Evolutionary conservation across 192 early-diverging fungal species (phyloP).

Genomic region (Backusella liffmaniae): DNA sequence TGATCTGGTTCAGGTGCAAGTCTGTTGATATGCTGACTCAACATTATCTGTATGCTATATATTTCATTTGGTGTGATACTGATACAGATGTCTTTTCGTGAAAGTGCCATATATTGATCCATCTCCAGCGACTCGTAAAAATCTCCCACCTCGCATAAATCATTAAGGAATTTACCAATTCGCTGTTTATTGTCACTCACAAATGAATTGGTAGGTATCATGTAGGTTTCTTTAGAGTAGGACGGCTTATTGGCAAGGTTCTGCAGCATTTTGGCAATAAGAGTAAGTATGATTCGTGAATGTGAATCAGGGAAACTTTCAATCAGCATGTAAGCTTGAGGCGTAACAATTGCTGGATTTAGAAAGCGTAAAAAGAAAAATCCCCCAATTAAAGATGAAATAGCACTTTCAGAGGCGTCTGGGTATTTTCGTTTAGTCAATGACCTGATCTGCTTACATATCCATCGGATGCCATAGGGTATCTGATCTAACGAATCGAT

Average conservation of each 20-base stretch:
- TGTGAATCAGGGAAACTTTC: slow-evolving; percentile 73
- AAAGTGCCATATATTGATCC: slow-evolving; percentile 95
- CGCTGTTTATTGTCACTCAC: slow-evolving; percentile 80
- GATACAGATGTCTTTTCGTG: slow-evolving; percentile 84
- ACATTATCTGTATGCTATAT: slow-evolving; percentile 83
- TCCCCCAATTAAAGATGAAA: slow-evolving; percentile 91
- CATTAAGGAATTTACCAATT: slow-evolving; percentile 83
- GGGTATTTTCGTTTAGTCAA: slow-evolving; percentile 90
- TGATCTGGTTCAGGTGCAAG: slow-evolving; percentile 73
- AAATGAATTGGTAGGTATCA: slow-evolving; percentile 85
- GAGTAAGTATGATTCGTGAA: slow-evolving; percentile 80
- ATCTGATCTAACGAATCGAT: slow-evolving; percentile 80
- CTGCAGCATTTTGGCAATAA: slow-evolving; percentile 92
- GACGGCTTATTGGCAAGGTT: slow-evolving; percentile 93
- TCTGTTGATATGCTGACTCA: slow-evolving; percentile 77
- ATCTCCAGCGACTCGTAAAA: slow-evolving; percentile 96
- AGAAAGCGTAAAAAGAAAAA: slow-evolving; percentile 95
- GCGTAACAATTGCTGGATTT: slow-evolving; percentile 95
- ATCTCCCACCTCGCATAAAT: slow-evolving; percentile 89
- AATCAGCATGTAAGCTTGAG: slow-evolving; percentile 88
- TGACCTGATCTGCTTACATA: slow-evolving; percentile 93
- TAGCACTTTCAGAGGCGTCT: slow-evolving; percentile 77
- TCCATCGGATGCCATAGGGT: slow-evolving; percentile 95
- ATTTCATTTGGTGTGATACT: slow-evolving; percentile 93
- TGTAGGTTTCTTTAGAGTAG: slow-evolving; percentile 87